A percentile compares a stretch with the other conserved stretches of the same genome.
These are phyloP conservation scores for Cornus florida DNA, from an alignment of 148 eudicot genomes.

Conservation along the genomic window DNA sequence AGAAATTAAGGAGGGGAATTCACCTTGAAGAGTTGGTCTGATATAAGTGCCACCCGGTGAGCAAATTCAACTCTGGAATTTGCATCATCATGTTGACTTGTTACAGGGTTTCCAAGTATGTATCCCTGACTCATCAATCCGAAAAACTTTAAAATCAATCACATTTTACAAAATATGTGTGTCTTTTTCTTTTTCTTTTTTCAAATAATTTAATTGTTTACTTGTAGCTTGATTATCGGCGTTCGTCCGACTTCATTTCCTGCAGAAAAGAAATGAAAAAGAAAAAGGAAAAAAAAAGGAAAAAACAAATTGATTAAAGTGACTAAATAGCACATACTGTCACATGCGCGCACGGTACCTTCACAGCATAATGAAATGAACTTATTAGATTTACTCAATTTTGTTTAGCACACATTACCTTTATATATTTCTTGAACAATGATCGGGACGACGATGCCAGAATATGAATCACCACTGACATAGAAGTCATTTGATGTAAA, in stretches of 20 bases:
- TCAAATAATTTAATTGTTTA: background rate
- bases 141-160: background rate
- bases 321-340: background rate
- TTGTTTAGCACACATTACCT: background rate
- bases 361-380: too few species aligned
- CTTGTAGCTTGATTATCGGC: slow-evolving; percentile 5
- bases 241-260: slow-evolving; percentile 12
- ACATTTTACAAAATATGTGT: too few species aligned
- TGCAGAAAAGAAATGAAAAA: background rate
- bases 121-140: slow-evolving; percentile 4
- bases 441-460: slow-evolving; percentile 15
- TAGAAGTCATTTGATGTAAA: slow-evolving; percentile 10
- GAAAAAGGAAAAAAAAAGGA: background rate
- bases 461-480: slow-evolving; percentile 16
- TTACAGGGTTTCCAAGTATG: slow-evolving; percentile 14
- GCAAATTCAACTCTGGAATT: slow-evolving; percentile 12
- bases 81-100: slow-evolving; percentile 1
- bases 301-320: background rate
- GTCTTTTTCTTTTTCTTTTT: too few species aligned
- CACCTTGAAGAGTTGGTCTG: slow-evolving; percentile 11
- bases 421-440: slow-evolving; percentile 9
- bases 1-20: too few species aligned
- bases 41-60: slow-evolving; percentile 18
- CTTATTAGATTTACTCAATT: background rate
- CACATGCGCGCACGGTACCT: too few species aligned